Percentiles rank a stretch among this genome's conserved stretches.
Conservation (phyloP, 2,329 filamentous ascomycete species). For the Botryosphaeria agaves region DNA sequence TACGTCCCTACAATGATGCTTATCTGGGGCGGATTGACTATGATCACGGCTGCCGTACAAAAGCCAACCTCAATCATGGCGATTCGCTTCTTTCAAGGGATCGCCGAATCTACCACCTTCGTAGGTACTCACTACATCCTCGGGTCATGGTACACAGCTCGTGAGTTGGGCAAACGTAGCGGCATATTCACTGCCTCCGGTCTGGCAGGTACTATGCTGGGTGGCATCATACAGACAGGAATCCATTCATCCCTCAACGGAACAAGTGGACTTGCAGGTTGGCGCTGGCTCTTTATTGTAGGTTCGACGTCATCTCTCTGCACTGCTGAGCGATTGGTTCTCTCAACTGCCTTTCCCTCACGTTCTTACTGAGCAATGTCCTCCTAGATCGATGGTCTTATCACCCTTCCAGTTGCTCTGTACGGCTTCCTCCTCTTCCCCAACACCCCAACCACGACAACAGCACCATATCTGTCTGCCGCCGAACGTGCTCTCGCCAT, state of each 20-base stretch:
- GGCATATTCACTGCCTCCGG: conserved; percentile 45
- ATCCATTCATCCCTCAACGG: conserved; percentile 28
- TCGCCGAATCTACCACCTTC: conserved; percentile 12
- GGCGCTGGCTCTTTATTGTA: conserved; percentile 26
- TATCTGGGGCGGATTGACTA: conserved; percentile 45
- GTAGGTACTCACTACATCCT: conserved; percentile 37
- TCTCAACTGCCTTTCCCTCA: too few species aligned
- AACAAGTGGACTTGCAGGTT: conserved; percentile 32
- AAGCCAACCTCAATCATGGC: conserved; percentile 39
- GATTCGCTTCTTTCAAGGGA: conserved; percentile 32
- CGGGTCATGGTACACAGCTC: conserved; percentile 42
- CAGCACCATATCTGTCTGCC: conserved; percentile 23
- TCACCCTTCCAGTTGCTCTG: conserved; percentile 38
- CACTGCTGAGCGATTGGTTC: neutral
- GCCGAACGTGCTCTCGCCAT: conserved; percentile 25
- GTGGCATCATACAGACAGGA: conserved; percentile 43
- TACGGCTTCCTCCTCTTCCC: conserved; percentile 34
- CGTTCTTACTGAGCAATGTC: too few species aligned
- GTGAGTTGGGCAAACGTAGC: conserved; percentile 43
- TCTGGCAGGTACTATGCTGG: conserved; percentile 42
- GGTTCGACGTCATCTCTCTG: neutral
- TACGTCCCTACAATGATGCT: conserved; percentile 49
- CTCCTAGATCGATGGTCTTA: conserved; percentile 32
- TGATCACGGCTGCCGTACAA: conserved; percentile 37
- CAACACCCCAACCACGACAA: conserved; percentile 24